Base-by-base conservation (phyloP, 805 yeast species). In the Ogataea paraovalis region DNA sequence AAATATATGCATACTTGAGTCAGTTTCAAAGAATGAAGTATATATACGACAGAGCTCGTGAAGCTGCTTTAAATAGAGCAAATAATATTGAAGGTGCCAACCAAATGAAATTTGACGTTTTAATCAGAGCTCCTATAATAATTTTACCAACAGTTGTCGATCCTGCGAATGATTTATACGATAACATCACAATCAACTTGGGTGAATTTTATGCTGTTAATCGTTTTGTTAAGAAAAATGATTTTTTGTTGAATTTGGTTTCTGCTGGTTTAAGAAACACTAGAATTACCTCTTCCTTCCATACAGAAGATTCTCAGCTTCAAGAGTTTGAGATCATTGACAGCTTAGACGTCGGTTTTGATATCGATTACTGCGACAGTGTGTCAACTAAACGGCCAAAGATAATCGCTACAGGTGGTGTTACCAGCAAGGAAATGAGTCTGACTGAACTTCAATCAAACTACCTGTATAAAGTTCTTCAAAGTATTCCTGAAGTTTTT, bases 11-110 rank as follows among this genome's bases (percentile, higher is more conserved):
- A 10, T 92, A 81, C 57, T 69, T 89, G 57, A 79, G 79, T 53
- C 85, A 85, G 55, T 87, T 95, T 59, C 84, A 81, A 49, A 78
- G 78, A 55, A 88, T 92, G 96, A 94, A 94, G 65, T 79, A 78
- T 3, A 73, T 91, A n/a, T 95, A 87, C 64, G 99, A 94, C 59
- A 71, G 78, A 19, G 96, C 98, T 0, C 77, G 98, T 48, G 88
- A 85, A 58, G 87, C 90, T 10, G 96, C 98, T 0, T 78, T 89
- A 55, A 79, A 85, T 55, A 96, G 87, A 62, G 94, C 94, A 0
- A 80, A 52, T 28, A 76, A 68, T 43, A 73, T 78, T 49, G 79
- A 79, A 44, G 72, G 69, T 47, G 79, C 87, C 0, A 75, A 70
- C 41, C 77, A 74, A 53, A 81, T 90, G 67, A 81, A 82, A 53